Percentiles rank a stretch among this genome's conserved stretches.
phyloP scores from a whole-genome alignment of 495 filamentous ascomycete genomes.

The Xylaria palmicola region DNA sequence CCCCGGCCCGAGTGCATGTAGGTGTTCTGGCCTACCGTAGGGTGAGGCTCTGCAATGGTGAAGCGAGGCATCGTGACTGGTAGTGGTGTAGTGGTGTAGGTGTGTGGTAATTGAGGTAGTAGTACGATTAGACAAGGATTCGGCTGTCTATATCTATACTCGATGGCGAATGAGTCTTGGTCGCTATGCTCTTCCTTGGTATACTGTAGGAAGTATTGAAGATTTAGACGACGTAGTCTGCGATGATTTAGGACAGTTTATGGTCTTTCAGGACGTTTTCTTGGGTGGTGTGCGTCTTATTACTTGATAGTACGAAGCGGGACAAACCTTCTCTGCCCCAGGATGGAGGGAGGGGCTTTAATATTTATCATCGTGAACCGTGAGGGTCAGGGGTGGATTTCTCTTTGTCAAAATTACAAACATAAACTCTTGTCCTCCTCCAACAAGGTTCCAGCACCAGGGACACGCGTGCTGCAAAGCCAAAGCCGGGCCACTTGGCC shows the following conservation, averaged over 20 bases:
- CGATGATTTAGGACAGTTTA: too few relatives aligned
- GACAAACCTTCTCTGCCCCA: background rate
- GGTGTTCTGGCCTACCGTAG: slow-evolving; percentile 60
- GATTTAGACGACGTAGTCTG: too few relatives aligned
- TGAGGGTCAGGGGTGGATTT: slow-evolving; percentile 15
- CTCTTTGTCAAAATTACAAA: slow-evolving; percentile 34
- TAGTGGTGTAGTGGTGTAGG: slow-evolving; percentile 30
- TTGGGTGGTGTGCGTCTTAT: background rate
- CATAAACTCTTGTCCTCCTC: slow-evolving; percentile 2
- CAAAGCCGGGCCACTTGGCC: slow-evolving; percentile 1
- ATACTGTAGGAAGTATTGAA: too few relatives aligned
- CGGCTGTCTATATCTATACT: slow-evolving; percentile 18
- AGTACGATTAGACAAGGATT: too few relatives aligned
- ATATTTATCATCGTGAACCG: slow-evolving; percentile 26
- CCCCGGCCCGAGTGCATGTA: slow-evolving; percentile 80
- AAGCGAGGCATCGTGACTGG: slow-evolving; percentile 51
- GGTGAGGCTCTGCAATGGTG: slow-evolving; percentile 79
- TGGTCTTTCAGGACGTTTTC: too few relatives aligned
- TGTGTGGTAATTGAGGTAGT: too few relatives aligned
- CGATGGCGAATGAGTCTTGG: slow-evolving; percentile 1
- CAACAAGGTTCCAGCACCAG: background rate
- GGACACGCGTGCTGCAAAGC: background rate
- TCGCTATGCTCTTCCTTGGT: slow-evolving; percentile 10
- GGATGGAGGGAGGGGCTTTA: slow-evolving; percentile 11
- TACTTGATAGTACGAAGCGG: background rate